A percentile compares a stretch with the other conserved stretches of the same genome.
phyloP scores from a whole-genome alignment of 1,284 basidiomycete species.

The Hymenochaete sp. region DNA sequence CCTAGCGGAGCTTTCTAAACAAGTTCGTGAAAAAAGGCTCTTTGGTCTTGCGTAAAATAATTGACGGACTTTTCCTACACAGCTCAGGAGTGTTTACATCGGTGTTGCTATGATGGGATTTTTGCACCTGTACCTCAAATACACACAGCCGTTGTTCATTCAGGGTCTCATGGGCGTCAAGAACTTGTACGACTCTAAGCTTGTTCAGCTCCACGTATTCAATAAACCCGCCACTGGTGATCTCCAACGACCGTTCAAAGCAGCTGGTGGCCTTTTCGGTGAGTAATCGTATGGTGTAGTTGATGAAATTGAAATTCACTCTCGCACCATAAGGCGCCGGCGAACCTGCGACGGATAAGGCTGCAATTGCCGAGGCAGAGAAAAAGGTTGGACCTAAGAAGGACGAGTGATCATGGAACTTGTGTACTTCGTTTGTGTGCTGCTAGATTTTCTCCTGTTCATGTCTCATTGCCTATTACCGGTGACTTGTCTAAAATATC shows the following conservation, averaged over 20 bases:
- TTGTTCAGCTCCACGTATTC: conserved; percentile 69
- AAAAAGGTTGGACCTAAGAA: conserved; percentile 73
- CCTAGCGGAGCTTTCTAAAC: conserved; percentile 78
- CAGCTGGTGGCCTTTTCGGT: conserved; percentile 59
- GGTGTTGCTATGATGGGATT: conserved; percentile 83
- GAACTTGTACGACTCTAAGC: conserved; percentile 77
- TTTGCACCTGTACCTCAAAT: conserved; percentile 83
- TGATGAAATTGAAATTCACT: not conserved
- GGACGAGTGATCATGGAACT: conserved; percentile 59
- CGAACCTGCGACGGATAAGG: conserved; percentile 75
- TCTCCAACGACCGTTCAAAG: conserved; percentile 87
- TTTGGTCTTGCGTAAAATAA: not conserved
- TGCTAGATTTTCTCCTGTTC: too few relatives aligned
- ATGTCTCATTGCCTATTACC: too few relatives aligned
- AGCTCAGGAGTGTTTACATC: conserved; percentile 69
- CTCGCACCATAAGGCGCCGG: conserved; percentile 30
- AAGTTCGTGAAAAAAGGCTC: conserved; percentile 41
- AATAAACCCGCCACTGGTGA: conserved; percentile 78
- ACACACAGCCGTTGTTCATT: conserved; percentile 89
- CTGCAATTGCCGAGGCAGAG: conserved; percentile 81
- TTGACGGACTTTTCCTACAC: conserved; percentile 2
- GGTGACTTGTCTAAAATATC: too few relatives aligned
- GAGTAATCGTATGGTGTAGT: conserved; percentile 31
- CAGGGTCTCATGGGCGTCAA: conserved; percentile 88
- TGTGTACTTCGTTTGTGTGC: too few relatives aligned